Conservation (phyloP, 164 flowering plant species). For the Chimonanthus praecox region DNA sequence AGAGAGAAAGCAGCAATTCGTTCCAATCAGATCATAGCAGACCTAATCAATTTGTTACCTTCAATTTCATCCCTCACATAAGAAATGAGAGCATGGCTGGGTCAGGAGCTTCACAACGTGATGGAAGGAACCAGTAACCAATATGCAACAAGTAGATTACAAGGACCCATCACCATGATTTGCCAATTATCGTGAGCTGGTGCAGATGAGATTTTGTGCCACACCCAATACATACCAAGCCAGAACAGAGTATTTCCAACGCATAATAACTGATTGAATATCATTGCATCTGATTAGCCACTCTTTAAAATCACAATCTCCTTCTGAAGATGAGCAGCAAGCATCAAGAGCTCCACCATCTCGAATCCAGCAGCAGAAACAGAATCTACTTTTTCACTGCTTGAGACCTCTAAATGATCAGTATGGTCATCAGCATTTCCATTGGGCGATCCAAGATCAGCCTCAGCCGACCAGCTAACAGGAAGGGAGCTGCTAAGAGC, state of each 20-base stretch:
- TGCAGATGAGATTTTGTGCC: not conserved
- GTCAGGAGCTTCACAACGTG: not conserved
- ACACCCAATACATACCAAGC: not conserved
- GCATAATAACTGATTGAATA: not conserved
- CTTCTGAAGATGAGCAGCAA: slow-evolving; percentile 62
- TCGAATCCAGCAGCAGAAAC: slow-evolving; percentile 92
- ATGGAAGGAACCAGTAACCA: not conserved
- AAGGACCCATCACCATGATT: not conserved
- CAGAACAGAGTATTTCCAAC: not conserved
- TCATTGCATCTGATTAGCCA: not conserved
- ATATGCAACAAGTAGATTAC: not conserved
- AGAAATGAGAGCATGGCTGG: not conserved
- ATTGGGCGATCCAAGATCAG: slow-evolving; percentile 23
- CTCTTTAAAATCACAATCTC: slow-evolving; percentile 16
- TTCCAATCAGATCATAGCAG: not conserved
- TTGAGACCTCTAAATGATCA: slow-evolving; percentile 19
- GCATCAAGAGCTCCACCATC: slow-evolving; percentile 84
- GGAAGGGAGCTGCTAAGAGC: slow-evolving; percentile 92
- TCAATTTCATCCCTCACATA: not conserved
- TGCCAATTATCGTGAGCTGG: not conserved
- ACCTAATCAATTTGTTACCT: not conserved
- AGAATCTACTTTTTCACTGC: slow-evolving; percentile 44
- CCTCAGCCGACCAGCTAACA: slow-evolving; percentile 77
- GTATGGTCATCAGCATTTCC: slow-evolving; percentile 15
- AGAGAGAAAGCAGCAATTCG: not conserved